Conservation (phyloP, 225 moss, liverwort and hornwort species). For the Marchantia paleacea region DNA sequence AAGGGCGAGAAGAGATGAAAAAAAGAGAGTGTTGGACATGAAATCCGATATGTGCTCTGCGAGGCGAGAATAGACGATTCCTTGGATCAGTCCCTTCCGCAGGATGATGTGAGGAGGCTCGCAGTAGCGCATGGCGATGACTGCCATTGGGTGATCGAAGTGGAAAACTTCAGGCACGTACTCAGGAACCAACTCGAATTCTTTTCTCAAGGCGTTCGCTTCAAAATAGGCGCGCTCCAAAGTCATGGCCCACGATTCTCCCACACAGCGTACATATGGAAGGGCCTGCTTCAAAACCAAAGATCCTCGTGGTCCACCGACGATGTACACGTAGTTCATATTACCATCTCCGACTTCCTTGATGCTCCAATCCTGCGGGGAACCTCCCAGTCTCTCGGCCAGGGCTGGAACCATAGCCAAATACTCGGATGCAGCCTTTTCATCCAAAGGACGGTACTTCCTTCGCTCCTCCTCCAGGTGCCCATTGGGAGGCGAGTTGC, state of each 20-base stretch:
- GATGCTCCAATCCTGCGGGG: conserved; percentile 60
- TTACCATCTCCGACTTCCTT: conserved; percentile 96
- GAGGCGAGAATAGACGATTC: conserved; percentile 74
- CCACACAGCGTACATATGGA: conserved; percentile 89
- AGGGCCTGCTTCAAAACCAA: conserved; percentile 90
- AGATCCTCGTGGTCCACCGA: conserved; percentile 61
- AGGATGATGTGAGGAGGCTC: conserved; percentile 87
- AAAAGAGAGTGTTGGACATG: conserved; percentile 68
- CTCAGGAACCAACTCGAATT: conserved; percentile 48
- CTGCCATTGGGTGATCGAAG: conserved; percentile 91
- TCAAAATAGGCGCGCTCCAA: conserved; percentile 91
- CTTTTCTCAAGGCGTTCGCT: conserved; percentile 55
- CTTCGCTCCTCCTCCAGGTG: neutral
- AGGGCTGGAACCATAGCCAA: conserved; percentile 50
- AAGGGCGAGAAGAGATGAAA: conserved; percentile 70
- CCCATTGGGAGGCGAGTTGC: conserved; percentile 7
- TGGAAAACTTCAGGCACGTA: conserved; percentile 72
- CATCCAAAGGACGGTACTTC: conserved; percentile 49
- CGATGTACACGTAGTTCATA: conserved; percentile 83
- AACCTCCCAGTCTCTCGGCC: conserved; percentile 59
- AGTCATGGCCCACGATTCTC: conserved; percentile 99
- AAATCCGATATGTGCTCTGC: conserved; percentile 87
- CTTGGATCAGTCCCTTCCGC: conserved; percentile 69
- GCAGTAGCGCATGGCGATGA: conserved; percentile 75
- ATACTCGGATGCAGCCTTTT: conserved; percentile 55